Base-by-base conservation (phyloP, 2,329 filamentous ascomycete species). In the Sclerotinia glacialis region DNA sequence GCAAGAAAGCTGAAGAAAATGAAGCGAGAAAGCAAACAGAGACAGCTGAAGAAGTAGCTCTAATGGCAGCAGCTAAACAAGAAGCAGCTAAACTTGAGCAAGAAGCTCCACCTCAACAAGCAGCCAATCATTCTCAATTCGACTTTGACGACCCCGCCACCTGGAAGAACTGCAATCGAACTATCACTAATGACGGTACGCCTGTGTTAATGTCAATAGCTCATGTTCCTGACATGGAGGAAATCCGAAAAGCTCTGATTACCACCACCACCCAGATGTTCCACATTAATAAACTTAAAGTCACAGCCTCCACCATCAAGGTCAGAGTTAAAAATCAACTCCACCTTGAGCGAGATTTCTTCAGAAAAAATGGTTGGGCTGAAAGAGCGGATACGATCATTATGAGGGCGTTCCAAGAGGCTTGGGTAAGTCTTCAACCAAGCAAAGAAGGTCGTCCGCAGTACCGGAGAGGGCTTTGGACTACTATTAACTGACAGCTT, bases 361-460 rank as follows among this genome's bases (percentile, higher is more conserved):
- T 61, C 3, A 11, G 6, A 14, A 18, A 23, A 11, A 61, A 61
- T 37, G 58, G n/a, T 26, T 61, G 58, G 58, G 3, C 7, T 0
- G 14, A 9, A 11, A 49, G 58, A 26, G n/a, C 44, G 12, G 46
- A 61, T 18, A 12, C 37, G 5, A 61, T 61, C 44, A 61, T 61
- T 8, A 2, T 23, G 14, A 5, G 1, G 5, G 58, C 58, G 23
- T 61, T 49, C 5, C 16, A 34, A 5, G 58, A 61, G 11, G 58
- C 58, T 3, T 37, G 58, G 44, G 58, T 61, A 40, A 61, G 58
- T 61, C 42, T 23, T 37, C 56, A 11, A 8, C 8, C 28, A 37
- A 55, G 21, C 21, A 26, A 1, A 60, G 6, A 6, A 23, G 11
- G 8, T 21, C 58, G 5, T 18, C n/a, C 44, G 16, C 0, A 61